Conservation (phyloP, 345 rosid species). For the Murraya paniculata region DNA sequence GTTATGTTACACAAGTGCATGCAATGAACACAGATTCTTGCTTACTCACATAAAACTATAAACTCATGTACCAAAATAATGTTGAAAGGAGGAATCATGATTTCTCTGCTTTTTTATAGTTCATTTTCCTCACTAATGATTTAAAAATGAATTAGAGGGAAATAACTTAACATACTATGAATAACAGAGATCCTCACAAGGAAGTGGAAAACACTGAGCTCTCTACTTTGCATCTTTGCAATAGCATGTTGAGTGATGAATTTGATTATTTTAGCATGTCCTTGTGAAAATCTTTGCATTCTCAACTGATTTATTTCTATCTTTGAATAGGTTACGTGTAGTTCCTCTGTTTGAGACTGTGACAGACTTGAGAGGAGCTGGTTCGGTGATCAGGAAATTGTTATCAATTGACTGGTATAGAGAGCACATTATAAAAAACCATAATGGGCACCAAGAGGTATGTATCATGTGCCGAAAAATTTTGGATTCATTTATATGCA, state of each 20-base stretch:
- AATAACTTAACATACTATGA: neutral
- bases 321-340: constrained; percentile 69
- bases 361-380: constrained; percentile 86
- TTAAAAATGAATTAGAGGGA: neutral
- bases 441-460: constrained; percentile 93
- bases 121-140: neutral
- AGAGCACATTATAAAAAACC: constrained; percentile 75
- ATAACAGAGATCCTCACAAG: neutral
- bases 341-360: constrained; percentile 97
- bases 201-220: neutral
- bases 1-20: neutral
- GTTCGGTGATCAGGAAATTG: constrained; percentile 73
- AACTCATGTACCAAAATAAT: neutral
- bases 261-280: neutral
- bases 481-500: constrained; percentile 1
- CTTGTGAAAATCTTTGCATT: neutral
- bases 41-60: neutral
- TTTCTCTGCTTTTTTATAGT: neutral
- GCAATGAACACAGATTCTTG: neutral
- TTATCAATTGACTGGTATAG: constrained; percentile 93
- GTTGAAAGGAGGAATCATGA: neutral
- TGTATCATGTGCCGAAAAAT: constrained; percentile 2
- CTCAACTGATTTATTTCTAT: neutral
- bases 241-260: neutral
- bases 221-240: neutral